These are phyloP conservation scores for Amanita rubescens DNA, from an alignment of 768 basidiomycete species.

Conservation along the genomic window DNA sequence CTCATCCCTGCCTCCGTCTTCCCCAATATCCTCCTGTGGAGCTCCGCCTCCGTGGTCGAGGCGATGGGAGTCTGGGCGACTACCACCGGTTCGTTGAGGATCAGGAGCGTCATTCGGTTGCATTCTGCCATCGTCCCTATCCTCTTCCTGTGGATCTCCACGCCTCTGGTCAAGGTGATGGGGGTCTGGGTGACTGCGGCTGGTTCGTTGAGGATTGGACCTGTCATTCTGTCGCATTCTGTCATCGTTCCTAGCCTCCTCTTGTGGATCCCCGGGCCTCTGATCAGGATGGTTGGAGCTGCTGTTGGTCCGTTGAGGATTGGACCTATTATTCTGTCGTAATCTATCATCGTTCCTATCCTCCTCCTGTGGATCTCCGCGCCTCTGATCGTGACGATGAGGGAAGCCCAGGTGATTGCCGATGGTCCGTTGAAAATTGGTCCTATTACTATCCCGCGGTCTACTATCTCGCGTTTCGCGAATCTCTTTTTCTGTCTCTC, in stretches of 20 bases:
- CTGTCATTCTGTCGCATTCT: background rate
- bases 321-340: too few species aligned
- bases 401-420: background rate
- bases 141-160: background rate
- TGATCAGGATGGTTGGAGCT: too few species aligned
- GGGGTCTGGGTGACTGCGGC: background rate
- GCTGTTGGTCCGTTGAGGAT: too few species aligned
- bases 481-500: background rate
- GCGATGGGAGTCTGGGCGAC: too few species aligned
- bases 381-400: background rate
- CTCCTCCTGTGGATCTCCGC: background rate
- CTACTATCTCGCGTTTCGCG: background rate
- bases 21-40: too few species aligned
- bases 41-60: too few species aligned
- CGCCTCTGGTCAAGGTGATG: background rate
- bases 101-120: too few species aligned
- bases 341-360: too few species aligned
- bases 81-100: too few species aligned
- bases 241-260: too few species aligned
- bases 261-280: too few species aligned
- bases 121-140: too few species aligned
- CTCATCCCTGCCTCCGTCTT: background rate
- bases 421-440: background rate
- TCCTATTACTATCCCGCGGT: background rate
- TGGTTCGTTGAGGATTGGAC: background rate